Evolutionary conservation across 2,329 filamentous ascomycete genomes (phyloP).

Genomic region (Rhinocladiella similis): DNA sequence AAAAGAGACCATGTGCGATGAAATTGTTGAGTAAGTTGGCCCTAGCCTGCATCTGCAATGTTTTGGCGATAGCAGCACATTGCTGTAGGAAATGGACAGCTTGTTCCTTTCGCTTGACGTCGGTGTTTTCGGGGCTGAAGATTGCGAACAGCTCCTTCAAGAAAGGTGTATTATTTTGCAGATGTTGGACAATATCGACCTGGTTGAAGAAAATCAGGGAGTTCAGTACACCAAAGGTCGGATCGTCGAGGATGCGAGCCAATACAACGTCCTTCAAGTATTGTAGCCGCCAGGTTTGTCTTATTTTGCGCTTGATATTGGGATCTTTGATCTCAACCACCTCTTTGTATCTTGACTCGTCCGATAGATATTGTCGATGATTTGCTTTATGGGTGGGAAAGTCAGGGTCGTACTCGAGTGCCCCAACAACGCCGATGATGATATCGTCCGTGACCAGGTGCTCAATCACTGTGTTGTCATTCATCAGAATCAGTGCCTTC

Average conservation of each 20-base stretch:
- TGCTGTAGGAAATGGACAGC: conserved; percentile 96
- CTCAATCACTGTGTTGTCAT: conserved; percentile 93
- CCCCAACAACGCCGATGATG: conserved; percentile 88
- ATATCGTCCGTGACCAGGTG: conserved; percentile 87
- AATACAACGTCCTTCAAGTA: conserved; percentile 99
- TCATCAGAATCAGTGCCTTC: conserved; percentile 92
- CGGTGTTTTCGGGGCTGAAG: conserved; percentile 66
- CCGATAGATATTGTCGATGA: conserved; percentile 87
- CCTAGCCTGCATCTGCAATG: conserved; percentile 78
- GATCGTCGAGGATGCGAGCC: conserved; percentile 92
- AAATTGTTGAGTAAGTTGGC: conserved; percentile 87
- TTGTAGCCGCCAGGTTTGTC: conserved; percentile 91
- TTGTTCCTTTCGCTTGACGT: conserved; percentile 79
- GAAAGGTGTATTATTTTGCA: conserved; percentile 79
- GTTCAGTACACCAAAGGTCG: conserved; percentile 95
- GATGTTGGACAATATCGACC: conserved; percentile 92
- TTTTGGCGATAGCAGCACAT: conserved; percentile 92
- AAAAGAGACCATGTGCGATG: conserved; percentile 79
- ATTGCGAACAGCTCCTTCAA: conserved; percentile 84
- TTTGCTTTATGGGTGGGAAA: conserved; percentile 98
- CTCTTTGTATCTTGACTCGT: conserved; percentile 90
- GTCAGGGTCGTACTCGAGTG: conserved; percentile 95
- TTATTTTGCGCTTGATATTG: conserved; percentile 82
- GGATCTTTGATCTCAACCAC: conserved; percentile 89
- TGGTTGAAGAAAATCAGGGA: conserved; percentile 99